phyloP scores from a whole-genome alignment of 371 early-diverging fungal genomes.

The Dichotomocladium elegans region DNA sequence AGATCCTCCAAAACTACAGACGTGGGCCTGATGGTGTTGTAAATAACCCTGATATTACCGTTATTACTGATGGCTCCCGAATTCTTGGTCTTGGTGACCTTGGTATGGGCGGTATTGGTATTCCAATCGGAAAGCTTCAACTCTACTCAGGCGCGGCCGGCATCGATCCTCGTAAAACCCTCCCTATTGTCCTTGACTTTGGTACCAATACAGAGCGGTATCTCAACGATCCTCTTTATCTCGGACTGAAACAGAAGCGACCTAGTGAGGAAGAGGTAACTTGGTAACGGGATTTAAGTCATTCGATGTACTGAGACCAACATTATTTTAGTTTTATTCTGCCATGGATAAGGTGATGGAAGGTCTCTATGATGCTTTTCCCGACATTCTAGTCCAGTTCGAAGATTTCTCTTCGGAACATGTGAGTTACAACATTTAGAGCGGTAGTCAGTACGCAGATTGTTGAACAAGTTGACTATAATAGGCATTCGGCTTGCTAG shows the following conservation, averaged over 20 bases:
- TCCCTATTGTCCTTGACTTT: conserved; percentile 87
- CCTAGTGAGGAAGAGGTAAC: conserved; percentile 55
- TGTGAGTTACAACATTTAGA: conserved; percentile 7
- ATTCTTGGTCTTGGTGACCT: conserved; percentile 92
- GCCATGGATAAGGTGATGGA: conserved; percentile 80
- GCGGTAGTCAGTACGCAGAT: neutral
- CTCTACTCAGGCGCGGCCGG: conserved; percentile 90
- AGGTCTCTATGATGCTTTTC: conserved; percentile 65
- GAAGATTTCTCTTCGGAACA: conserved; percentile 93
- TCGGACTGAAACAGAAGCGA: conserved; percentile 76
- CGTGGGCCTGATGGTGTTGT: conserved; percentile 34
- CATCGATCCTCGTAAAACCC: conserved; percentile 77
- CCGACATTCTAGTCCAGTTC: conserved; percentile 82
- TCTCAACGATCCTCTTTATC: conserved; percentile 81
- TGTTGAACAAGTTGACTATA: neutral
- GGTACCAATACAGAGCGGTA: conserved; percentile 82
- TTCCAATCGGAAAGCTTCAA: conserved; percentile 90
- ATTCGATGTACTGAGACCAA: too few species aligned
- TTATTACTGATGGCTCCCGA: conserved; percentile 91
- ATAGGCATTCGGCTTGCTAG: conserved; percentile 67
- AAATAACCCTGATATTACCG: conserved; percentile 66
- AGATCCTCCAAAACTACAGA: conserved; percentile 61
- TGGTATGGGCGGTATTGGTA: conserved; percentile 90
- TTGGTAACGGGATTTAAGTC: neutral
- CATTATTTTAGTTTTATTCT: conserved; percentile 55